Percentiles rank a stretch among this genome's conserved stretches.
These are phyloP conservation scores for Pestalotiopsis sp. DNA, from an alignment of 2,329 filamentous ascomycete genomes.

Conservation along the genomic window DNA sequence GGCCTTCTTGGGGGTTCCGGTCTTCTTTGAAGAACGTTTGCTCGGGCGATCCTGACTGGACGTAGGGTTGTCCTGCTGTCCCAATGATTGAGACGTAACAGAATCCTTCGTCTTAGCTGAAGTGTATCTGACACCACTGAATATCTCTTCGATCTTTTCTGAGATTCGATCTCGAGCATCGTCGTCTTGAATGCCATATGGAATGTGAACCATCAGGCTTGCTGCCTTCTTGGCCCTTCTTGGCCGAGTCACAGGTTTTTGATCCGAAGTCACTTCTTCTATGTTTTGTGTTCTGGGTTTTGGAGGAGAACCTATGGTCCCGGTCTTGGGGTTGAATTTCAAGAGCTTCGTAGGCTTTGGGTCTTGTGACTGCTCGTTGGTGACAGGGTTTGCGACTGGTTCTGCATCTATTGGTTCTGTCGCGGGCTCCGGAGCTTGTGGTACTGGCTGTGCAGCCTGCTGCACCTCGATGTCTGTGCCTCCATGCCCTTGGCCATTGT, in stretches of 20 bases:
- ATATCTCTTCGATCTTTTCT: conserved; percentile 64
- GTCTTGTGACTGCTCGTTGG: conserved; percentile 14
- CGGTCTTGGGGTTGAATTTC: conserved; percentile 60
- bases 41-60: background rate
- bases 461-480: background rate
- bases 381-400: background rate
- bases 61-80: background rate
- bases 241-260: conserved; percentile 24
- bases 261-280: conserved; percentile 11
- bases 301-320: conserved; percentile 64
- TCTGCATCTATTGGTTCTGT: background rate
- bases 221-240: conserved; percentile 38
- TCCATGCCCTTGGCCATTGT: conserved; percentile 3
- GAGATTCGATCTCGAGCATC: conserved; percentile 53
- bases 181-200: conserved; percentile 56
- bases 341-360: conserved; percentile 52
- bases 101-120: conserved; percentile 15
- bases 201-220: conserved; percentile 53
- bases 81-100: background rate
- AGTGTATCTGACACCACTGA: conserved; percentile 38
- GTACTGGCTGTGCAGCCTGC: background rate
- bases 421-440: background rate
- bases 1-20: conserved; percentile 17
- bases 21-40: background rate
- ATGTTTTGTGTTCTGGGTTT: conserved; percentile 46